Base-by-base conservation (phyloP, 2,329 filamentous ascomycete genomes). In the Dendryphion nanum region DNA sequence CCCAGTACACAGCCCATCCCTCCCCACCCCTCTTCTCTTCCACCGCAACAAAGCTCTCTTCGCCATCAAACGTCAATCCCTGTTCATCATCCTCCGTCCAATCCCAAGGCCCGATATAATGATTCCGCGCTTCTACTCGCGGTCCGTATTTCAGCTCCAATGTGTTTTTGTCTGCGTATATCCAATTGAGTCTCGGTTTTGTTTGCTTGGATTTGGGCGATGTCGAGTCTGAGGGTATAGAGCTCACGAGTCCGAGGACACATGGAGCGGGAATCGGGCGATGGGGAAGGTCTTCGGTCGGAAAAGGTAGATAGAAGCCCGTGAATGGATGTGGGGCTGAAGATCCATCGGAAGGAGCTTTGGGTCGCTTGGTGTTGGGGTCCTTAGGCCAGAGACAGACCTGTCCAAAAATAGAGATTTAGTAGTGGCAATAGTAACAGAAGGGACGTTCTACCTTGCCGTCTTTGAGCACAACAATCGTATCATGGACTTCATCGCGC, bases 101-200 rank as follows among this genome's bases (percentile, higher is more conserved):
- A 53, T 88, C 84, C 84, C 86, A 95, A 2, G 85, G 83, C 16
- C 88, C 89, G 35, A 90, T 78, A 41, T 83, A 69, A 63, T 95
- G 85, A 19, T 75, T 79, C 33, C 82, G 71, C 24, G 85, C 88
- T 47, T 86, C 82, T 30, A 79, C 80, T n/a, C 86, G 79, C 6
- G 82, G 81, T 2, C 81, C 81, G 50, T 83, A 83, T 48, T 75
- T 78, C 24, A 84, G 43, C 56, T 83, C 76, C 30, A 77, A 65
- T 1, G 79, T 83, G 12, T 77, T 63, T 23, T 71, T 74, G 55
- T 85, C 78, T 2, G 78, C 74, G 50, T 82, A 86, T 15, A 86
- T 73, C 82, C 82, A 86, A 45, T 84, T 83, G 37, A 86, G 61
- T 58, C 82, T 76, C 0, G 82, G 81, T 23, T 61, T 61, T 12